Percentiles rank a stretch among this genome's conserved stretches.
These are phyloP conservation scores for Aspergillus carlsbadensis DNA, from an alignment of 495 filamentous ascomycete species.

Conservation along the genomic window DNA sequence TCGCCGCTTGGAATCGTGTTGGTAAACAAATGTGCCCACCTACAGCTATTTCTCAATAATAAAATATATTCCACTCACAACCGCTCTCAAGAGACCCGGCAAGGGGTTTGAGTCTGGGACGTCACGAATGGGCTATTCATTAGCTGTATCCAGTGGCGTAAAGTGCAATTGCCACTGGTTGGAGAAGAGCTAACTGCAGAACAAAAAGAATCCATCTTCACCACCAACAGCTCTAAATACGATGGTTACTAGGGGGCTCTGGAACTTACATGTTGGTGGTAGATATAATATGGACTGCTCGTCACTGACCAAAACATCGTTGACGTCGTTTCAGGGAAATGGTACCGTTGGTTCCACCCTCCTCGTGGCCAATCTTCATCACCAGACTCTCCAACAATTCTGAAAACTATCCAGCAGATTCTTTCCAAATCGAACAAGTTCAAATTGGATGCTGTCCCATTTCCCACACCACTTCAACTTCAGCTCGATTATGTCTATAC, in stretches of 20 bases:
- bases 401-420: not conserved
- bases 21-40: too few relatives aligned
- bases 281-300: not conserved
- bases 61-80: too few relatives aligned
- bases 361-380: not conserved
- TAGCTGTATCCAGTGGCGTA: too few relatives aligned
- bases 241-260: not conserved
- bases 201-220: too few relatives aligned
- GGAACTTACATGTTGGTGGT: not conserved
- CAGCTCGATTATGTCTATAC: constrained; percentile 2
- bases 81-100: too few relatives aligned
- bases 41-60: too few relatives aligned
- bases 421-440: not conserved
- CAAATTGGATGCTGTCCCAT: constrained; percentile 1
- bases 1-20: too few relatives aligned
- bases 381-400: not conserved
- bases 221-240: not conserved
- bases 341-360: constrained; percentile 7
- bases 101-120: too few relatives aligned
- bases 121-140: too few relatives aligned
- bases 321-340: not conserved
- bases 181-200: too few relatives aligned
- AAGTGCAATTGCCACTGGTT: too few relatives aligned
- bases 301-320: not conserved
- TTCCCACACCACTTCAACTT: not conserved